These are phyloP conservation scores for Nicotiana obtusifolia DNA, from an alignment of 257 asterid species.

Conservation along the genomic window DNA sequence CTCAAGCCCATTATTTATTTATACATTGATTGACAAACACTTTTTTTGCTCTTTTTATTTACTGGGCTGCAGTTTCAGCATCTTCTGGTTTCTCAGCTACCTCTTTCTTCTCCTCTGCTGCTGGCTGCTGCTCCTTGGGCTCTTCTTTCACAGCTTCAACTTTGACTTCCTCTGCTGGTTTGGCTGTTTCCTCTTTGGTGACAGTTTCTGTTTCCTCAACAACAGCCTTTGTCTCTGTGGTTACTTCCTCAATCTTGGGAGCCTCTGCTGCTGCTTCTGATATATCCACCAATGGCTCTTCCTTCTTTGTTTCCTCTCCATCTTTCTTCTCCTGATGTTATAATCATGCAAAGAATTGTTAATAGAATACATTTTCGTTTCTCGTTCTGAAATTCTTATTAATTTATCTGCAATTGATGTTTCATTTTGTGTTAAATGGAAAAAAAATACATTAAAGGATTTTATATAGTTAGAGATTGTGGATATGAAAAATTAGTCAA, in stretches of 20 bases:
- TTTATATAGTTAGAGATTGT: neutral
- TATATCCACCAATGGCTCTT: slow-evolving; percentile 16
- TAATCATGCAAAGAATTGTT: neutral
- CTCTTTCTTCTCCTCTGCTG: neutral
- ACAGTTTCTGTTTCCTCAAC: neutral
- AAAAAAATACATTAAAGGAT: neutral
- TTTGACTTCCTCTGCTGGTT: slow-evolving; percentile 2
- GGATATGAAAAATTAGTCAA: neutral
- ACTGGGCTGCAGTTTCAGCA: neutral
- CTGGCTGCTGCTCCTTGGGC: slow-evolving; percentile 5
- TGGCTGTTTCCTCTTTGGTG: neutral
- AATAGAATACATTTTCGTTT: too few species aligned
- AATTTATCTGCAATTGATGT: too few species aligned
- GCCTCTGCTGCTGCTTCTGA: slow-evolving; percentile 10
- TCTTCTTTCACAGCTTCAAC: slow-evolving; percentile 11
- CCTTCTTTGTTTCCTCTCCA: slow-evolving; percentile 13
- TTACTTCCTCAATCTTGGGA: slow-evolving; percentile 9
- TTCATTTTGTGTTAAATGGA: neutral
- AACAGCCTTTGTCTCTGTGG: neutral
- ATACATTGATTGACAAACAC: neutral
- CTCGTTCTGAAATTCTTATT: neutral
- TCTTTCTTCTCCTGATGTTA: slow-evolving; percentile 8
- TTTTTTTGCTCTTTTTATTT: neutral
- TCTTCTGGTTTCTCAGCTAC: neutral
- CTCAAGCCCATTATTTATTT: slow-evolving; percentile 6